phyloP scores from a whole-genome alignment of 495 filamentous ascomycete genomes.

The Ramalina intermedia region DNA sequence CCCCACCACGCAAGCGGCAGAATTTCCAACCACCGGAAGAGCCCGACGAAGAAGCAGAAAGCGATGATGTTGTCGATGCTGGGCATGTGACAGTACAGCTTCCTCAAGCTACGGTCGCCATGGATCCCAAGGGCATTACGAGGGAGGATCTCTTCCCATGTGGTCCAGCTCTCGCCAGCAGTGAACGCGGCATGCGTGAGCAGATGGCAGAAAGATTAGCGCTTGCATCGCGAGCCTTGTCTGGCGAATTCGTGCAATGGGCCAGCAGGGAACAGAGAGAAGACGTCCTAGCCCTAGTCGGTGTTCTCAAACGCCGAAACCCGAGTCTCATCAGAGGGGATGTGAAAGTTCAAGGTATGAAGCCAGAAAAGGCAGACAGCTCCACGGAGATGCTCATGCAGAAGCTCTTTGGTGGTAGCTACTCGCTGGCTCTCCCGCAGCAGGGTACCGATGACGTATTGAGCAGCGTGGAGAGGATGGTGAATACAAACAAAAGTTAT shows the following conservation, averaged over 20 bases:
- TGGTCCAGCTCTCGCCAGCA: no score
- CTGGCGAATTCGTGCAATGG: neutral
- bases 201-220: neutral
- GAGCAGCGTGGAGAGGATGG: neutral
- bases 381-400: neutral
- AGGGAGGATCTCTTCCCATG: neutral
- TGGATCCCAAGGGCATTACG: neutral
- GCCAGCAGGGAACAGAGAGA: neutral
- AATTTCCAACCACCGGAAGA: neutral
- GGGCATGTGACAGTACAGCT: neutral
- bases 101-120: neutral
- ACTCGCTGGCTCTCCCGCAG: neutral
- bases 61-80: neutral
- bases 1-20: neutral
- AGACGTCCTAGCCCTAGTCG: neutral
- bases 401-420: slow-evolving; percentile 1
- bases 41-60: neutral
- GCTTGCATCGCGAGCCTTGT: neutral
- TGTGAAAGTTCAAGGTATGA: neutral
- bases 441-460: neutral
- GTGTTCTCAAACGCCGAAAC: neutral
- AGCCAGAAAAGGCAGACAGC: neutral
- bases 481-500: neutral
- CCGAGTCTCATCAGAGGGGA: neutral
- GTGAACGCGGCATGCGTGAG: neutral